Evolutionary conservation across 441 rosid genomes (phyloP), one percentile per base, ranked within the genome.

Genomic region (Euphorbia schlechtendalii): DNA sequence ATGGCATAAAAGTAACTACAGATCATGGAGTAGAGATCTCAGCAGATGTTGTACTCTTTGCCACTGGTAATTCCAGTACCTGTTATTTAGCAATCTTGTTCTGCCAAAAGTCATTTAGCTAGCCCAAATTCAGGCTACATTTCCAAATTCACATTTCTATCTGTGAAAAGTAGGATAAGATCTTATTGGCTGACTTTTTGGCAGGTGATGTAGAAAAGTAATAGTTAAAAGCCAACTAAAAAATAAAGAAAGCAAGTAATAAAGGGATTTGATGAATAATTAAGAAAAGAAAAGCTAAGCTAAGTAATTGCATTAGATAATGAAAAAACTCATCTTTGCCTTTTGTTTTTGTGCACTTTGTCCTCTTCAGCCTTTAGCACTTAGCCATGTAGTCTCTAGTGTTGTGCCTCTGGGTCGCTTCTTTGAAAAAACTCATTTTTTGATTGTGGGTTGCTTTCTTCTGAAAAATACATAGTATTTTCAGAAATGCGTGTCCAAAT

Each of bases 41-140:
- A 52, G 97, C 95, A 60, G 99, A 92, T 77, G 86, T 83, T 74
- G 99, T 95, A 40, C 98, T 95, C 65, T 95, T 95, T 77, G 99
- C 99, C 72, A 92, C 99, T 8, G 99, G 99, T 95, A 82, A 80
- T 71, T 67, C 56, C 59, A 18, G 1, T 68, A 21, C 25, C 17
- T 38, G 8, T 59, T 46, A 52, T 20, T 51, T 54, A 69, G 63
- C 48, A 17, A 43, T 25, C 21, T n/a, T n/a, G 48, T 22, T 22
- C 49, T 14, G 15, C 18, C 20, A 25, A 24, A 12, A 52, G 43
- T 32, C 6, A 13, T n/a, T n/a, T n/a, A n/a, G n/a, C n/a, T 28
- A 20, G 21, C 17, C 10, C 20, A 64, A 34, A n/a, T n/a, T n/a
- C n/a, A n/a, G n/a, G n/a, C n/a, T n/a, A n/a, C n/a, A n/a, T n/a